phyloP scores from a whole-genome alignment of 2,329 filamentous ascomycete species.

The Didymella pomorum region DNA sequence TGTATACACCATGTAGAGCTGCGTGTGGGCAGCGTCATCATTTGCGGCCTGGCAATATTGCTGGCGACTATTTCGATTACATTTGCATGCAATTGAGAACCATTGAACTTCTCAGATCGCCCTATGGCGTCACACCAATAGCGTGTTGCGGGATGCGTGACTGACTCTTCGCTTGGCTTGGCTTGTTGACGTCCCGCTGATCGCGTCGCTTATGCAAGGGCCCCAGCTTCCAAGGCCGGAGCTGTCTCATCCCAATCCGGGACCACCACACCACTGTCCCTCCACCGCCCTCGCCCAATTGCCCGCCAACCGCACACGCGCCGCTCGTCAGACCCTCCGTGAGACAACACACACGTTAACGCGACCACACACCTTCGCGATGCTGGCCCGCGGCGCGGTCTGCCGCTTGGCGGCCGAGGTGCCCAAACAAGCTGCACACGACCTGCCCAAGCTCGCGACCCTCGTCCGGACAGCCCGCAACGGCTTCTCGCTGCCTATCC shows the following conservation, averaged over 20 bases:
- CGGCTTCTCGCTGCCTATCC: conserved; percentile 17
- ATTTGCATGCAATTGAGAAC: conserved; percentile 9
- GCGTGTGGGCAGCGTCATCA: conserved; percentile 10
- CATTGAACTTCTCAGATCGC: background rate
- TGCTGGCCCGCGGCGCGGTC: conserved; percentile 49
- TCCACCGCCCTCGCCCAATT: conserved; percentile 24
- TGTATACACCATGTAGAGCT: conserved; percentile 21
- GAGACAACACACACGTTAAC: conserved; percentile 12
- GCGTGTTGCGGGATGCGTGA: background rate
- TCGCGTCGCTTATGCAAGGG: conserved; percentile 21
- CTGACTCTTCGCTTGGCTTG: background rate
- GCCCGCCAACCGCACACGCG: conserved; percentile 30
- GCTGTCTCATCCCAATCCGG: conserved; percentile 22
- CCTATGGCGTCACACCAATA: background rate
- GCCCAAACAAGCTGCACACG: conserved; percentile 47
- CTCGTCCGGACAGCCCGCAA: conserved; percentile 34
- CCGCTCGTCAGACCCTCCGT: conserved; percentile 19
- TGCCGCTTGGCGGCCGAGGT: conserved; percentile 47
- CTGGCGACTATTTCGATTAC: conserved; percentile 6
- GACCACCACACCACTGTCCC: conserved; percentile 23
- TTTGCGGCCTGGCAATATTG: background rate
- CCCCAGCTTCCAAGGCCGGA: conserved; percentile 17
- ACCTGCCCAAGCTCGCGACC: conserved; percentile 47
- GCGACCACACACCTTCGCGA: conserved; percentile 26
- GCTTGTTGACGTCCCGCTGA: conserved; percentile 14